A percentile compares a stretch with the other conserved stretches of the same genome.
Evolutionary conservation across 2,329 filamentous ascomycete species (phyloP).

Genomic region (Keithomyces neogunnii): DNA sequence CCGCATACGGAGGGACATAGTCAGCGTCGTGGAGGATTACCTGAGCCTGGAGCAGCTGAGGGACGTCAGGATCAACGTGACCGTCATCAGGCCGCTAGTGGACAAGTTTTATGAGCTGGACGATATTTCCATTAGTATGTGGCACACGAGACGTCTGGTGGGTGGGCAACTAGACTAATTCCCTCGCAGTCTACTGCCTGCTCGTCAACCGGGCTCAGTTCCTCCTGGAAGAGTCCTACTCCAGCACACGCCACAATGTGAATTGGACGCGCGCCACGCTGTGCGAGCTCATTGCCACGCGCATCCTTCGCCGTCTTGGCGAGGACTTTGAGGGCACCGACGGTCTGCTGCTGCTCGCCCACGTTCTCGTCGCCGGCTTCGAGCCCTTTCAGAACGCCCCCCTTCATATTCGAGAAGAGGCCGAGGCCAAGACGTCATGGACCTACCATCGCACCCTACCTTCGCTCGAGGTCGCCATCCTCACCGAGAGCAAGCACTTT

Average conservation of each 20-base stretch:
- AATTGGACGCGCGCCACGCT: conserved; percentile 69
- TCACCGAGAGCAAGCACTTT: conserved; percentile 74
- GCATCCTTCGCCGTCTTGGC: conserved; percentile 68
- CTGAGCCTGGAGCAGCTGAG: conserved; percentile 67
- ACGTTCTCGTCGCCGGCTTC: conserved; percentile 75
- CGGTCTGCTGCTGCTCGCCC: conserved; percentile 64
- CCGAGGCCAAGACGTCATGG: conserved; percentile 39
- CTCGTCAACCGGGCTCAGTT: conserved; percentile 78
- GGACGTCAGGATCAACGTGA: conserved; percentile 73
- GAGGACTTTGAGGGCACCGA: conserved; percentile 65
- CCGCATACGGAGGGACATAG: conserved; percentile 56
- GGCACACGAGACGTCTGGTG: too few species aligned
- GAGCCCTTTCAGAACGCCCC: conserved; percentile 81
- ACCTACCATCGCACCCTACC: conserved; percentile 55
- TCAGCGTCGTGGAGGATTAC: conserved; percentile 54
- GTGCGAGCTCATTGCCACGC: conserved; percentile 72
- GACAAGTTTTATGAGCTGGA: conserved; percentile 72
- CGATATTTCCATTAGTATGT: conserved; percentile 66
- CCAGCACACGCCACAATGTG: conserved; percentile 73
- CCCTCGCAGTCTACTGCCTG: conserved; percentile 61
- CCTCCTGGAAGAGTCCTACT: conserved; percentile 65
- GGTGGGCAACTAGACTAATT: not conserved
- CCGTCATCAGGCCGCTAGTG: conserved; percentile 73
- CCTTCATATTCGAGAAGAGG: conserved; percentile 51
- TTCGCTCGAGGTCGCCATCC: conserved; percentile 73